Evolutionary conservation across 2,329 filamentous ascomycete genomes (phyloP).

Genomic region (Trichocomaceae sp.): DNA sequence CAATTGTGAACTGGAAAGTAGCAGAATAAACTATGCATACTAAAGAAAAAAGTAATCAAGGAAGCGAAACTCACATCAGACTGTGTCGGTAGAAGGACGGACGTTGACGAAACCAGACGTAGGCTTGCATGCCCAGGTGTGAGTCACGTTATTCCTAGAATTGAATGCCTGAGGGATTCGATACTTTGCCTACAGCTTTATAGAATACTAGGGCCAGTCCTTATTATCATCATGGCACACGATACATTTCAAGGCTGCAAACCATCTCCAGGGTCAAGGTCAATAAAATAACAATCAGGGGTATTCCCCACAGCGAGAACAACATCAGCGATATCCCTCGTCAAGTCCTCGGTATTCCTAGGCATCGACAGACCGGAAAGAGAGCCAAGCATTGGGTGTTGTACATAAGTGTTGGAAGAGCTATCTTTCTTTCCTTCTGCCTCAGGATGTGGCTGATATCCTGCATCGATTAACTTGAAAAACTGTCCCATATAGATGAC

Average conservation of each 20-base stretch:
- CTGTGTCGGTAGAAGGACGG: too few relatives aligned
- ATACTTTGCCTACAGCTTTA: neutral
- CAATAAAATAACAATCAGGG: constrained; percentile 19
- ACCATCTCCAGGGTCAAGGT: constrained; percentile 22
- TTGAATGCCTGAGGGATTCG: neutral
- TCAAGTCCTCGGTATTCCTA: constrained; percentile 2
- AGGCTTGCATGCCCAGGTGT: too few relatives aligned
- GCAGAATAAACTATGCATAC: too few relatives aligned
- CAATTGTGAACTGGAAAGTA: neutral
- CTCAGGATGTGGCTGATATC: constrained; percentile 12
- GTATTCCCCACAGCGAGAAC: constrained; percentile 6
- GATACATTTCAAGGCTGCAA: constrained; percentile 13
- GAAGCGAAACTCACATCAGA: neutral
- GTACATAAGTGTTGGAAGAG: neutral
- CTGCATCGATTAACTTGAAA: constrained; percentile 19
- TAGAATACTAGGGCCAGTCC: neutral
- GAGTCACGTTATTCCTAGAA: neutral
- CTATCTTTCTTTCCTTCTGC: neutral
- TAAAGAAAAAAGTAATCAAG: neutral
- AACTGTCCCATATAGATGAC: constrained; percentile 26
- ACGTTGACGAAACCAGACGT: too few relatives aligned
- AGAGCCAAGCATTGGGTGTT: constrained; percentile 10
- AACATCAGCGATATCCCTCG: constrained; percentile 4
- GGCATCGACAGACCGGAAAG: constrained; percentile 12
- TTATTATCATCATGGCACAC: neutral